Evolutionary conservation across 768 basidiomycete species (phyloP), one percentile per base, ranked within the genome.

Genomic region (Chlorophyllum brunneum): DNA sequence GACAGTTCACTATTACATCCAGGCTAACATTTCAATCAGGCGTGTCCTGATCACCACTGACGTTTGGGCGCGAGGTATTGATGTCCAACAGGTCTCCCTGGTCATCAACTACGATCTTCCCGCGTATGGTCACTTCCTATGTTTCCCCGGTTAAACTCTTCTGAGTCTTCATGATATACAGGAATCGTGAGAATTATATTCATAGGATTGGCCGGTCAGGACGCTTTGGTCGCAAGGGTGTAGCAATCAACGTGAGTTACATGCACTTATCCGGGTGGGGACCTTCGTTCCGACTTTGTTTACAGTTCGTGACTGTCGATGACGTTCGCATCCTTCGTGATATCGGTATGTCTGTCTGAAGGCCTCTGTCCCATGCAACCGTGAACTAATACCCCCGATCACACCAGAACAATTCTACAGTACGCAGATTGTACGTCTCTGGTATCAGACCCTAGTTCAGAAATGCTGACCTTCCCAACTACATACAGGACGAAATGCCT

Each of bases 131-230:
- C 30, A 16, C n/a, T 23, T 26, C 15, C 43, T 41, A n/a, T n/a
- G n/a, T 57, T 11, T 49, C 56, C 42, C 29, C 43, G 29, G 38
- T 18, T 20, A 13, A n/a, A 51, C 33, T 50, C 6, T 53, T 51
- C 29, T 44, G 22, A 30, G 51, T 46, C 29, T 36, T 26, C 20
- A 3, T 27, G n/a, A 9, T 37, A 10, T 40, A 3, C 57, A 93
- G 87, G 59, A 93, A 93, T 68, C 91, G 91, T 79, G 95, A 98
- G 81, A 98, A 99, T 71, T 99, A 99, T 75, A 98, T 99, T 60
- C 97, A 99, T 76, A 91, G 97, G 65, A 98, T 98, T 66, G 97
- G 97, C 70, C 93, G 97, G 56, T 97, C 95, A 54, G 97, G 97
- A 65, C 93, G 97, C 54, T 98, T 98, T 74, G 97, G 97, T 61